A percentile compares a stretch with the other conserved stretches of the same genome.
These are phyloP conservation scores for Rhizopogon sp. DNA, from an alignment of 768 basidiomycete genomes.

Conservation along the genomic window DNA sequence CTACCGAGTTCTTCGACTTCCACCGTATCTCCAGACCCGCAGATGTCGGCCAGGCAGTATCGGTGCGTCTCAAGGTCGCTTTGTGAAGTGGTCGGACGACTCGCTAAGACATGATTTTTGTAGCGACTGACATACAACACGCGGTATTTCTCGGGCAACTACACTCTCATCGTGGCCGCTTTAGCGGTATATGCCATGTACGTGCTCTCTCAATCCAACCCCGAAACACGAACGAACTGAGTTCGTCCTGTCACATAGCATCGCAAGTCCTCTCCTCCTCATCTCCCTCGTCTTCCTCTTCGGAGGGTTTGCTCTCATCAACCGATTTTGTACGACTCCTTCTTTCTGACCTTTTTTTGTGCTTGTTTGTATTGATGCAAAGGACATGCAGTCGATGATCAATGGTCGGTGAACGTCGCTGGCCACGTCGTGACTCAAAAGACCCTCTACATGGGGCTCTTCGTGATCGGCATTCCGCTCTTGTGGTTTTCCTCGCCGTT, in stretches of 20 bases:
- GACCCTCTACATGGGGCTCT: slow-evolving; percentile 80
- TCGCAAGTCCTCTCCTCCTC: slow-evolving; percentile 81
- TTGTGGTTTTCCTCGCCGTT: slow-evolving; percentile 76
- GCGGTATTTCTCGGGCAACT: slow-evolving; percentile 89
- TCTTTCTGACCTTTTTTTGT: background rate
- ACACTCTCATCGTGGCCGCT: slow-evolving; percentile 68
- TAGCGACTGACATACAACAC: slow-evolving; percentile 95
- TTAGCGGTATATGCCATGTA: slow-evolving; percentile 88
- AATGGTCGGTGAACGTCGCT: slow-evolving; percentile 62
- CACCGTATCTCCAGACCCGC: slow-evolving; percentile 81
- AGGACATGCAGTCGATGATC: background rate
- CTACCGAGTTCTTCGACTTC: slow-evolving; percentile 77
- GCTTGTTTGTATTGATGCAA: background rate
- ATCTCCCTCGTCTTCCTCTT: slow-evolving; percentile 84
- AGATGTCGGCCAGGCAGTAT: slow-evolving; percentile 74
- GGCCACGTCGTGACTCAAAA: slow-evolving; percentile 84
- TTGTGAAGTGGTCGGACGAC: background rate
- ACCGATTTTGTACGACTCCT: slow-evolving; percentile 68
- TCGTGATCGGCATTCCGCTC: slow-evolving; percentile 88
- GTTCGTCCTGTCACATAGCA: slow-evolving; percentile 31
- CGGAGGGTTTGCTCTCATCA: slow-evolving; percentile 87
- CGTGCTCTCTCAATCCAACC: slow-evolving; percentile 19
- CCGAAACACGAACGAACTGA: background rate
- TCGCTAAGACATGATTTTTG: background rate
- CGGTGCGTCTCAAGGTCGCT: slow-evolving; percentile 38